Evolutionary conservation across 164 flowering plant species (phyloP).

Genomic region (Chimonanthus praecox): DNA sequence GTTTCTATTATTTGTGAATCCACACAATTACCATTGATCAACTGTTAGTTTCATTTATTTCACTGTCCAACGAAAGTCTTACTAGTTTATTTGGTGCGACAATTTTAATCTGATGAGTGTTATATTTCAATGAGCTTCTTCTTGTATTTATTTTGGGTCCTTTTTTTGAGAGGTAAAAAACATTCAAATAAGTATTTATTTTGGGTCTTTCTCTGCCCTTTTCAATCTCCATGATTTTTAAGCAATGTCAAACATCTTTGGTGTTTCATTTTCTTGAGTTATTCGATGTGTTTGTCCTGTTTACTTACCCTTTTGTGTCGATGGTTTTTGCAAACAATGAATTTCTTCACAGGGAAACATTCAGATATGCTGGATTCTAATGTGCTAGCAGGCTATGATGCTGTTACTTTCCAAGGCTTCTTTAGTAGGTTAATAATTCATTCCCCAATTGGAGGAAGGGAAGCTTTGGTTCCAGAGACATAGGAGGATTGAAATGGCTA

Average conservation of each 20-base stretch:
- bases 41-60: background rate
- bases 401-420: conserved; percentile 4
- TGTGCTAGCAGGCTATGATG: conserved; percentile 2
- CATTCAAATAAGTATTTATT: background rate
- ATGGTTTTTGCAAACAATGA: background rate
- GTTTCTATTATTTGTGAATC: background rate
- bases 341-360: background rate
- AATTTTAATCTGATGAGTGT: too few relatives aligned
- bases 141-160: background rate
- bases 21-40: background rate
- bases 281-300: background rate
- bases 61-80: background rate
- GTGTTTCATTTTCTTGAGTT: background rate
- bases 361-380: background rate
- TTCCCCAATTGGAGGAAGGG: background rate
- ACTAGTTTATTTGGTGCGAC: too few relatives aligned
- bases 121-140: too few relatives aligned
- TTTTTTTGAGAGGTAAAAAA: too few relatives aligned
- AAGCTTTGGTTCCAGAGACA: conserved; percentile 2
- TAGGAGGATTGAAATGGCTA: conserved; percentile 45
- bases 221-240: background rate
- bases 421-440: too few relatives aligned
- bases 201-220: background rate
- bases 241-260: background rate
- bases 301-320: background rate